Conservation (phyloP, 139 green algal species). For the Auxenochlorella pyrenoidosa region DNA sequence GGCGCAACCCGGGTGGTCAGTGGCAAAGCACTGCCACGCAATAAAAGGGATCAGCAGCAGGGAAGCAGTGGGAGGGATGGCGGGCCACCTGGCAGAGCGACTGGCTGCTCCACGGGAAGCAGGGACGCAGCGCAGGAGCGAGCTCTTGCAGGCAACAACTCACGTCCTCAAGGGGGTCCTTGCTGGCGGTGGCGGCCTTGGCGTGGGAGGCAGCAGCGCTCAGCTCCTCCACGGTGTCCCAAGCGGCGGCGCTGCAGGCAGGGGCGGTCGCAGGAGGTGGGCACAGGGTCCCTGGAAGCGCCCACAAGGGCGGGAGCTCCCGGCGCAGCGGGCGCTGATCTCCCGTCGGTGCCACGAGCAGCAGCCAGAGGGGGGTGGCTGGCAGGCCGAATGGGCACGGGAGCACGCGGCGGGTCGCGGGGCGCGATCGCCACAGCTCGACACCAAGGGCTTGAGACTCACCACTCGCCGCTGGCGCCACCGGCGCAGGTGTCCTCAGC, state of each 20-base stretch:
- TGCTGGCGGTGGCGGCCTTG: slow-evolving; percentile 29
- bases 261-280: neutral
- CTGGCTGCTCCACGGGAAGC: neutral
- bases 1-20: no score
- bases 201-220: slow-evolving; percentile 50
- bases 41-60: no score
- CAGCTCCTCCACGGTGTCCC: slow-evolving; percentile 59
- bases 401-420: no score
- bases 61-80: neutral
- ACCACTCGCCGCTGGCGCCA: slow-evolving; percentile 48
- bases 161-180: slow-evolving; percentile 28
- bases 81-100: no score
- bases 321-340: neutral
- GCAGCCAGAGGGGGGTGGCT: no score
- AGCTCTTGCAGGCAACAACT: neutral
- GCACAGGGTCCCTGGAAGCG: no score
- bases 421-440: no score
- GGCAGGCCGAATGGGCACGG: no score
- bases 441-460: neutral
- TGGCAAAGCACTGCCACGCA: no score
- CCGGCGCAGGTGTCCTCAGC: slow-evolving; percentile 39
- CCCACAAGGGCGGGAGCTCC: neutral
- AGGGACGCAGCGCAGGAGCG: neutral
- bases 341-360: neutral
- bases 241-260: slow-evolving; percentile 48